Base-by-base conservation (phyloP, 352 stramenopile species). In the Phytopythium chamaehyphon region DNA sequence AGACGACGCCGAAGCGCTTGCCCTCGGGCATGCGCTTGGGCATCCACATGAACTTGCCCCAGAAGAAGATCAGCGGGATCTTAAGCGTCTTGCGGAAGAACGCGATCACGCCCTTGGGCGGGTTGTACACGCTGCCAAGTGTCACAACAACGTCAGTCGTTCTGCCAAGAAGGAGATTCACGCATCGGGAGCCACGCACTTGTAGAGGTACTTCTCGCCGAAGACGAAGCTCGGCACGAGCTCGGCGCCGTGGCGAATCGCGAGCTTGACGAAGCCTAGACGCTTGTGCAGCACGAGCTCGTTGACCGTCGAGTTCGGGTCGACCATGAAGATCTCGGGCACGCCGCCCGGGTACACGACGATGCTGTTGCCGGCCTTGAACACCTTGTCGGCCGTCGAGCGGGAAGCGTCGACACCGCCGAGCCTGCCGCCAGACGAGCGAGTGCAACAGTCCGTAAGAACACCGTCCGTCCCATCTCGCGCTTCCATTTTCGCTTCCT, bases 191-290 rank as follows among this genome's bases (percentile, higher is more conserved):
- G 19, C 6, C 40, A 78, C 66, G 43, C 53, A 83, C 72, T 86
- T 86, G 69, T 88, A 90, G 16, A 90, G 68, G 56, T 65, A 90
- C 64, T 92, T 92, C 51, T 92, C 82, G 45, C 71, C 71, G 47
- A 92, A 92, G 12, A 90, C 82, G 43, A 90, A 90, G 14, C 65
- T 80, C 6, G 82, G 82, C 21, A 92, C 82, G 48, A 92, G 71
- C 21, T 90, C 75, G 1, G 78, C 82, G 12, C 78, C 78, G 38
- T 92, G 76, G 28, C 74, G 76, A 46, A 92, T 86, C 39, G 82
- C 82, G 23, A 92, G 62, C 57, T 90, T 92, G 59, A 92, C 71
- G 39, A 92, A 92, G 15, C 82, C 82, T 36, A 92, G 48, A n/a
- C 82, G 78, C 42, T 88, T 84, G 61, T 87, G 83, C 26, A 92